Evolutionary conservation across 306 rosid genomes (phyloP).

Genomic region (Datisca glomerata): DNA sequence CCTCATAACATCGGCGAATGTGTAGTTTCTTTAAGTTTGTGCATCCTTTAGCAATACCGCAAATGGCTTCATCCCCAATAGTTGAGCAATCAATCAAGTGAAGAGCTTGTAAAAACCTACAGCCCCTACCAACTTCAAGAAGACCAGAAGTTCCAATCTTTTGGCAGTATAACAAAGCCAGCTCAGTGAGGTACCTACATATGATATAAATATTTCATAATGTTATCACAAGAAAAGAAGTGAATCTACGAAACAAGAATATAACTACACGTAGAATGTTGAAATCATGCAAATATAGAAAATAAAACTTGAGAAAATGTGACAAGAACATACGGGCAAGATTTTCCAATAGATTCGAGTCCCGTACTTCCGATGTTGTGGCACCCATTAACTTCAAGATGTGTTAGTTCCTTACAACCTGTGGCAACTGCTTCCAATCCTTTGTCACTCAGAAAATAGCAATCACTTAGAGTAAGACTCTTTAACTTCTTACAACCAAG

Average conservation of each 20-base stretch:
- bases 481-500: conserved; percentile 83
- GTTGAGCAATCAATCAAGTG: conserved; percentile 90
- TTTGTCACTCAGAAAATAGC: conserved; percentile 76
- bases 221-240: background rate
- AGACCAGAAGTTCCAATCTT: conserved; percentile 68
- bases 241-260: conserved; percentile 1
- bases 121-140: conserved; percentile 65
- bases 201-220: conserved; percentile 13
- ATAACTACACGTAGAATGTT: conserved; percentile 3
- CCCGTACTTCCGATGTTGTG: conserved; percentile 85
- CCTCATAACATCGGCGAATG: conserved; percentile 92
- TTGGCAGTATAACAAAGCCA: conserved; percentile 78
- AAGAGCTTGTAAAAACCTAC: conserved; percentile 79
- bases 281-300: too few relatives aligned
- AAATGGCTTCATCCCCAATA: conserved; percentile 83
- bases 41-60: conserved; percentile 80
- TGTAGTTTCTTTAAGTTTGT: conserved; percentile 77
- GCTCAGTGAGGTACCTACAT: conserved; percentile 62
- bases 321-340: conserved; percentile 60
- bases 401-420: conserved; percentile 84
- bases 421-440: conserved; percentile 87
- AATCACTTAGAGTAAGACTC: conserved; percentile 72
- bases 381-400: conserved; percentile 94
- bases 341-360: conserved; percentile 71
- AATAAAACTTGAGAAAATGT: too few relatives aligned